Percentiles rank a stretch among this genome's conserved stretches.
Conservation (phyloP, 2,329 filamentous ascomycete species). For the Cadophora luteo-olivacea region DNA sequence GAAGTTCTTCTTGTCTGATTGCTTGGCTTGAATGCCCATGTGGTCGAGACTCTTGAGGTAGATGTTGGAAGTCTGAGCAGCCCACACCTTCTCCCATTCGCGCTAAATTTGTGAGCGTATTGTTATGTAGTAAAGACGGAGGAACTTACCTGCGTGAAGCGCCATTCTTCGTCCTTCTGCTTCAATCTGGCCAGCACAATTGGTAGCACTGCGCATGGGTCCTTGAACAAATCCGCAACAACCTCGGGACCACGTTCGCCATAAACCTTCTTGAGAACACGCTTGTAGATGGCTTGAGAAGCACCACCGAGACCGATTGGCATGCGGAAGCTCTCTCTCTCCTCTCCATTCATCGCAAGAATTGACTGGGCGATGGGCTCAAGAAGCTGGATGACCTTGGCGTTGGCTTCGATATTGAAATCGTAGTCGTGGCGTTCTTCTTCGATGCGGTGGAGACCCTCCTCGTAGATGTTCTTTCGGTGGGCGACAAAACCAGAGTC, state of each 20-base stretch:
- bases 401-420: conserved; percentile 95
- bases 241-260: conserved; percentile 86
- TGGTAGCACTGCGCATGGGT: conserved; percentile 86
- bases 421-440: conserved; percentile 99
- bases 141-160: conserved; percentile 73
- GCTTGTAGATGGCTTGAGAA: conserved; percentile 95
- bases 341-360: conserved; percentile 75
- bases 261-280: conserved; percentile 97
- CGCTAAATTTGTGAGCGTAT: conserved; percentile 56
- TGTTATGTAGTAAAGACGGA: conserved; percentile 18
- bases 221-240: conserved; percentile 82
- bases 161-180: conserved; percentile 97
- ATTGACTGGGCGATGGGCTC: conserved; percentile 94
- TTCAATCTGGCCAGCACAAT: conserved; percentile 89
- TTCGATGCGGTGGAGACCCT: conserved; percentile 93
- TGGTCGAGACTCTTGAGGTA: conserved; percentile 97
- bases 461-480: conserved; percentile 94
- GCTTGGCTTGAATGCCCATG: conserved; percentile 89
- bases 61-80: conserved; percentile 90
- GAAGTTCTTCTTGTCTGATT: conserved; percentile 88
- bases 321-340: conserved; percentile 78
- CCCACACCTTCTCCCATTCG: conserved; percentile 99
- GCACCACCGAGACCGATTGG: conserved; percentile 86
- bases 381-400: conserved; percentile 93
- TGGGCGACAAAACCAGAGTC: conserved; percentile 98